Evolutionary conservation across 306 rosid species (phyloP).

Genomic region (Boehmeria nivea): DNA sequence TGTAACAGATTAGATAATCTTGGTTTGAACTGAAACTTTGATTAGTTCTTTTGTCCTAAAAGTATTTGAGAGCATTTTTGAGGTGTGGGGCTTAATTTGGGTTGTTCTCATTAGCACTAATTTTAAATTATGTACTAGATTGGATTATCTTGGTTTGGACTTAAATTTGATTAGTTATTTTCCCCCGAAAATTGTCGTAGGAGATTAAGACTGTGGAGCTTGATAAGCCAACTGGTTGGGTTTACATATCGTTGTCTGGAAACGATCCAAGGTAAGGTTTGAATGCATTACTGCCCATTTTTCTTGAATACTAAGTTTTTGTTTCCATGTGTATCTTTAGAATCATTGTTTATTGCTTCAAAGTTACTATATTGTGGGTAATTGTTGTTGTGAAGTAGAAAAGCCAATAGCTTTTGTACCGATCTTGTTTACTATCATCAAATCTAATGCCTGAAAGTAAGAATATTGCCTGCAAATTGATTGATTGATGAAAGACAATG

Average conservation of each 20-base stretch:
- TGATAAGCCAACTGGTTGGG: slow-evolving; percentile 86
- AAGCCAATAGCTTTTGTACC: neutral
- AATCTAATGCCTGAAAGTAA: neutral
- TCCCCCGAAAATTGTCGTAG: slow-evolving; percentile 33
- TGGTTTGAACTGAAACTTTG: neutral
- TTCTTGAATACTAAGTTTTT: too few relatives aligned
- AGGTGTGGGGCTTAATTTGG: too few relatives aligned
- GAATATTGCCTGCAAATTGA: neutral
- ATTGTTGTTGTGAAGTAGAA: neutral
- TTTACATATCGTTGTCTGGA: slow-evolving; percentile 76
- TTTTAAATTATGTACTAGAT: too few relatives aligned
- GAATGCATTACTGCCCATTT: neutral
- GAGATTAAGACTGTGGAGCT: slow-evolving; percentile 87
- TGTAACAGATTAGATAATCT: neutral
- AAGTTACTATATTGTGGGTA: neutral
- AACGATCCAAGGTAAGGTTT: slow-evolving; percentile 62
- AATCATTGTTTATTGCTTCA: neutral
- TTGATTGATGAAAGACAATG: neutral
- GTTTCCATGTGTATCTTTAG: neutral
- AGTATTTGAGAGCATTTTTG: too few relatives aligned
- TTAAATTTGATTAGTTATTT: slow-evolving; percentile 14
- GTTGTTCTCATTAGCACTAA: too few relatives aligned
- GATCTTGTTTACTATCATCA: neutral
- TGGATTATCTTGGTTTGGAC: too few relatives aligned
- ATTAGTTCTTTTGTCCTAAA: too few relatives aligned